Evolutionary conservation across 306 rosid genomes (phyloP).

Genomic region (Acmispon strigosus): DNA sequence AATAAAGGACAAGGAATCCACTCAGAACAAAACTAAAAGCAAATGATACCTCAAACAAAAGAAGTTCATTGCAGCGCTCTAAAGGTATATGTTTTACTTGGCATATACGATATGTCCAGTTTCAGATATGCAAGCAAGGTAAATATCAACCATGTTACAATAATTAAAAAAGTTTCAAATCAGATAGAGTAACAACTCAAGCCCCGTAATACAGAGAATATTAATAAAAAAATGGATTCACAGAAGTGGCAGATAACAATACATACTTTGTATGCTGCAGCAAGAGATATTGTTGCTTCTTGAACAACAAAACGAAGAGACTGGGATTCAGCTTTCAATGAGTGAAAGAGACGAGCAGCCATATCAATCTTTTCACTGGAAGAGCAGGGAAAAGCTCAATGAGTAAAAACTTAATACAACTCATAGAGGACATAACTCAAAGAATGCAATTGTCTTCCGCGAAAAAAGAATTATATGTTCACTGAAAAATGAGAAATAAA

Average conservation of each 20-base stretch:
- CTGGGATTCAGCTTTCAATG: slow-evolving; percentile 70
- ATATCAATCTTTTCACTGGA: slow-evolving; percentile 78
- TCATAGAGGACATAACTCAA: slow-evolving; percentile 2
- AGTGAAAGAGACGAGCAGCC: slow-evolving; percentile 81
- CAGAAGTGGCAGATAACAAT: slow-evolving; percentile 8
- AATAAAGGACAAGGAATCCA: neutral
- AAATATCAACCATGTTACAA: neutral
- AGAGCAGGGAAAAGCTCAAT: slow-evolving; percentile 20
- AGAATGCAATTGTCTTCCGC: no score
- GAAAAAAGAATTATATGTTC: neutral
- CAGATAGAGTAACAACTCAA: neutral
- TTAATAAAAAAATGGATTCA: slow-evolving; percentile 3
- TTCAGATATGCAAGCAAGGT: slow-evolving; percentile 8
- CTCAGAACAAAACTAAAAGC: neutral
- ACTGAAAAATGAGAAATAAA: neutral
- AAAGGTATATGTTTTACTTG: neutral
- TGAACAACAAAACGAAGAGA: slow-evolving; percentile 77
- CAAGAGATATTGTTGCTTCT: slow-evolving; percentile 85
- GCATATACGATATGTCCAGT: neutral
- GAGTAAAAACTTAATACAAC: neutral
- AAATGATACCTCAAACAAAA: neutral
- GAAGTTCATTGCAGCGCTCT: neutral
- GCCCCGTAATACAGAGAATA: neutral
- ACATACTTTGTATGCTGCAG: slow-evolving; percentile 78
- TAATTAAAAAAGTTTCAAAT: slow-evolving; percentile 4